Evolutionary conservation across 345 rosid species (phyloP), one percentile per base, ranked within the genome.

Genomic region (Euphorbia peplus): DNA sequence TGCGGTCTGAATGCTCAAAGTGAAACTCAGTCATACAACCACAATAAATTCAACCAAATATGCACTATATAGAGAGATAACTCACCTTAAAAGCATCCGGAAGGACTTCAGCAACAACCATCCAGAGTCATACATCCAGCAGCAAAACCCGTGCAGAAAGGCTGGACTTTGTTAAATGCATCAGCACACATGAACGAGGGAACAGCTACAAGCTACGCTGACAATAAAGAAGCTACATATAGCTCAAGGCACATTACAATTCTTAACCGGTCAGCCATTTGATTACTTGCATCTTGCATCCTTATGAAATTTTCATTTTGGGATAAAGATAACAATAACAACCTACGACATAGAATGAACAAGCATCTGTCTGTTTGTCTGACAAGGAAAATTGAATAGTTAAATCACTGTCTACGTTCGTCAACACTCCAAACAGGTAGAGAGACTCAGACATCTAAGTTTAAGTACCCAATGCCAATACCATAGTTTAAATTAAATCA

Each of bases 41-140:
- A 56, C 2, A 8, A 8, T 60, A 11, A 61, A 48, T 37, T 48
- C 42, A 53, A 63, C 58, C 10, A 56, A 15, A 47, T 28, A 54
- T 67, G 14, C n/a, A 28, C 8, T 48, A 66, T 29, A 21, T 53
- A 39, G 25, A 10, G 21, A 58, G 60, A 42, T 10, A 71, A 66
- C 39, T 69, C 71, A 90, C 99, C 98, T 92, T 92, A 78, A 92
- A 95, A 24, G 99, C 96, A 79, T 92, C 99, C 56, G 99, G 99
- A 68, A 95, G 96, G 57, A 95, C 99, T 83, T 95, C n/a, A 53
- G 98, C 98, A 80, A 95, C 77, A 65, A 95, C 99, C 98, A 95
- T 95, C 99, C 99, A 95, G 62, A 95, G n/a, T 90, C 99, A 95
- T 95, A 74, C 99, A 95, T 39, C 98, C 99, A 75, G 98, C 99